Evolutionary conservation across 495 filamentous ascomycete species (phyloP), one percentile per base, ranked within the genome.

Genomic region (Pyrenula massariospora): DNA sequence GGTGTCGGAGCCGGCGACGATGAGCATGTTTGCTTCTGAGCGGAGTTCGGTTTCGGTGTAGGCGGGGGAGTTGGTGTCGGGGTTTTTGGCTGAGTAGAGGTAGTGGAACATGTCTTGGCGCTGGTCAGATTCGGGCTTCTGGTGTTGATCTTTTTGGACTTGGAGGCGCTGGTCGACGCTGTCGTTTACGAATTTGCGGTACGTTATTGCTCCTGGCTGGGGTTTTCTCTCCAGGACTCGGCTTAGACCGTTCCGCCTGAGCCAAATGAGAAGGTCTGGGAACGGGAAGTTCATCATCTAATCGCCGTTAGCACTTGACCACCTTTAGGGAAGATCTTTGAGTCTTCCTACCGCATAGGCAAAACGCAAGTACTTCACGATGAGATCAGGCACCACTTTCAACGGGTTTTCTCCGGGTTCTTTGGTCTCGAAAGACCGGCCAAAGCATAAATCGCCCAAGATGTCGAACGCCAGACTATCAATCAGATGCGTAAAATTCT

Each of bases 1-100:
- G 58, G 82, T 78, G 22, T 77, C 74, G n/a, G n/a, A n/a, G n/a
- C n/a, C n/a, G n/a, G 65, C 64, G 2, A 70, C 52, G 21, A 70
- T 56, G 5, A 72, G 57, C 2, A 67, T 22, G 12, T 58, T 58
- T 0, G 58, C 52, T 54, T 70, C 67, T 0, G 60, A 59, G 1
- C 55, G 54, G 0, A 67, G 60, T 2, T 62, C 56, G 24, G 22
- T 23, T 12, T 61, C 58, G 0, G 53, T 36, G 24, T 65, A 70
- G 1, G 58, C 65, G 2, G 56, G 63, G 2, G n/a, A 52, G 10
- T 59, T 58, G 10, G 68, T 67, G 0, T 58, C 49, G 1, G 64
- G 66, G 55, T 70, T 52, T 15, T 57, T 59, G 22, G 68, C 67
- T n/a, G 61, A 60, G 57, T 53, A 61, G 0, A 70, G 51, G 56